phyloP scores from a whole-genome alignment of 2,329 filamentous ascomycete genomes.

The Gaeumannomyces sp. region DNA sequence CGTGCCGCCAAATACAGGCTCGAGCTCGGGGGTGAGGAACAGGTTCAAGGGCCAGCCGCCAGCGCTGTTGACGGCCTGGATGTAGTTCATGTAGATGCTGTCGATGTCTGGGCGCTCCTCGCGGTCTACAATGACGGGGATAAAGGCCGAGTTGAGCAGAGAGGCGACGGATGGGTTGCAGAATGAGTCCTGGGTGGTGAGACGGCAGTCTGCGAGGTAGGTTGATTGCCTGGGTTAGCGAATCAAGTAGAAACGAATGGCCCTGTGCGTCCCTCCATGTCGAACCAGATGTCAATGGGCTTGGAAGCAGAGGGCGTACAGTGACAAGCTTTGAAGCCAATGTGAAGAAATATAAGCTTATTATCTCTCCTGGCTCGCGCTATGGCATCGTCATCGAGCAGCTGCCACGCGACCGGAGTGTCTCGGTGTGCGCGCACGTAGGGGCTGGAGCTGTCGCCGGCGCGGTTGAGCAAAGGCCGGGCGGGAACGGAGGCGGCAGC shows the following conservation, averaged over 20 bases:
- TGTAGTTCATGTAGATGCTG: conserved; percentile 96
- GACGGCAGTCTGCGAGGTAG: conserved; percentile 62
- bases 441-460: conserved; percentile 37
- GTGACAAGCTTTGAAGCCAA: conserved; percentile 93
- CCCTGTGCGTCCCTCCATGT: too few relatives aligned
- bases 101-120: conserved; percentile 94
- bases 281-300: background rate
- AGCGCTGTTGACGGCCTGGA: conserved; percentile 82
- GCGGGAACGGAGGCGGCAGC: too few relatives aligned
- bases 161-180: conserved; percentile 72
- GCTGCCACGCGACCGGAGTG: conserved; percentile 88
- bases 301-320: conserved; percentile 42
- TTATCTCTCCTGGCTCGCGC: conserved; percentile 73
- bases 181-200: conserved; percentile 92
- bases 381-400: conserved; percentile 72
- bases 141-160: conserved; percentile 78
- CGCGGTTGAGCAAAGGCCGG: conserved; percentile 28
- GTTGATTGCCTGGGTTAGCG: too few relatives aligned
- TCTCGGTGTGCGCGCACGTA: conserved; percentile 66
- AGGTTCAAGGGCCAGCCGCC: conserved; percentile 95
- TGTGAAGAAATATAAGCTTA: conserved; percentile 85
- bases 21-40: conserved; percentile 88
- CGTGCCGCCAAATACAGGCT: conserved; percentile 92
- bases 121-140: conserved; percentile 87
- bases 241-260: too few relatives aligned